Percentiles rank a stretch among this genome's conserved stretches.
phyloP scores from a whole-genome alignment of 441 rosid species.

The Pelargonium exstipulatum region DNA sequence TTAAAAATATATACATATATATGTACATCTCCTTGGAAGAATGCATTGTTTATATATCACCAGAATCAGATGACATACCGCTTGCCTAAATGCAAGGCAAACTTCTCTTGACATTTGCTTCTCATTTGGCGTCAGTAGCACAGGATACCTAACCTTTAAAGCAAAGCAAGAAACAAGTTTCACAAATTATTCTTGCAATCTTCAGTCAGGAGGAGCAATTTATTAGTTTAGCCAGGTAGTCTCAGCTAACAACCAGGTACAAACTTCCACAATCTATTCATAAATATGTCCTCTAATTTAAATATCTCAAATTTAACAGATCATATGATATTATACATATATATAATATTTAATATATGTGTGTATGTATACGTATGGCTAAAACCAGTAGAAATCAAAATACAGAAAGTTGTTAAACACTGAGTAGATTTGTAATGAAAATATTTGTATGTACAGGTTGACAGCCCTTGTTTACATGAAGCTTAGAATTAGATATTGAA shows the following conservation, averaged over 20 bases:
- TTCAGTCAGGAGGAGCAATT: not conserved
- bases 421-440: not conserved
- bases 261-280: not conserved
- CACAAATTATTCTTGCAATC: not conserved
- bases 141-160: slow-evolving; percentile 97
- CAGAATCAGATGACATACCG: slow-evolving; percentile 42
- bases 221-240: slow-evolving; percentile 6
- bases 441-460: not conserved
- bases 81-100: slow-evolving; percentile 95
- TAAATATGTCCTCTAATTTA: not conserved
- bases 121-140: slow-evolving; percentile 89
- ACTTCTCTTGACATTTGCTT: slow-evolving; percentile 99
- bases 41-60: not conserved
- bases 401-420: not conserved
- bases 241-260: not conserved
- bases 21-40: no score
- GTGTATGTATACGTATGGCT: not conserved
- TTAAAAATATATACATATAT: no score
- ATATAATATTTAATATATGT: not conserved
- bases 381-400: not conserved
- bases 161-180: slow-evolving; percentile 18
- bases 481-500: not conserved
- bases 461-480: not conserved
- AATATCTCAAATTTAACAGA: not conserved
- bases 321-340: not conserved